phyloP scores from a whole-genome alignment of 2,329 filamentous ascomycete genomes.

The Trematosphaeria pertusa region DNA sequence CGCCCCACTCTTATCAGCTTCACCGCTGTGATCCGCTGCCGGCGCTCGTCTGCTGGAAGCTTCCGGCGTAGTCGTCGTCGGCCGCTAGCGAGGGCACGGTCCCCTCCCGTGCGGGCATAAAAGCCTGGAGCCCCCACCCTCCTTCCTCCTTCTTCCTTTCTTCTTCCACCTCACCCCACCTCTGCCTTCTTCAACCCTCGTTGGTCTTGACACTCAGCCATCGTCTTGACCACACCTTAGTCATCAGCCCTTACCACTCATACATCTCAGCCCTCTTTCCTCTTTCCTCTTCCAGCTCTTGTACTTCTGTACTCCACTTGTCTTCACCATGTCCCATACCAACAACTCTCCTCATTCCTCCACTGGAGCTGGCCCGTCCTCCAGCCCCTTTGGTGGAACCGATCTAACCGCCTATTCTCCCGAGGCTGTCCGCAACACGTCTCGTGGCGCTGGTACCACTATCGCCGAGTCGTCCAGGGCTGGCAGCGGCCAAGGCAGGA shows the following conservation, averaged over 20 bases:
- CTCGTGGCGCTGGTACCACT: background rate
- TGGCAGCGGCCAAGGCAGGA: conserved; percentile 23
- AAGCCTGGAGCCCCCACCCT: conserved; percentile 9
- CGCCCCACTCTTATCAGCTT: background rate
- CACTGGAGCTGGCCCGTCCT: conserved; percentile 25
- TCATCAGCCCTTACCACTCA: conserved; percentile 19
- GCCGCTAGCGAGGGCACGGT: background rate
- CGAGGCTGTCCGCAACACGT: conserved; percentile 26
- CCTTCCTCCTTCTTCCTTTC: conserved; percentile 20
- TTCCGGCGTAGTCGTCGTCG: background rate
- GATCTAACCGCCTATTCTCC: conserved; percentile 39
- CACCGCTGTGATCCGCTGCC: background rate
- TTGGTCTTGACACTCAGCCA: conserved; percentile 12
- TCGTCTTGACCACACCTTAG: conserved; percentile 9
- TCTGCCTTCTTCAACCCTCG: conserved; percentile 17
- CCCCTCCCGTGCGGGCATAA: conserved; percentile 18
- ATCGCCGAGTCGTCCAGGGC: background rate
- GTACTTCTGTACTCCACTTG: no score
- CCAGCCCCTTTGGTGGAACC: conserved; percentile 34
- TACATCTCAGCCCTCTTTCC: conserved; percentile 18
- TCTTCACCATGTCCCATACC: conserved; percentile 27
- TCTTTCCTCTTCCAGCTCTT: conserved; percentile 13
- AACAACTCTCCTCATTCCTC: conserved; percentile 33
- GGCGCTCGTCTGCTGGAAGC: background rate
- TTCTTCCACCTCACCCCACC: conserved; percentile 18